A percentile compares a stretch with the other conserved stretches of the same genome.
These are phyloP conservation scores for Naegleria gruberi DNA, from an alignment of 208 protist genomes.

Conservation along the genomic window DNA sequence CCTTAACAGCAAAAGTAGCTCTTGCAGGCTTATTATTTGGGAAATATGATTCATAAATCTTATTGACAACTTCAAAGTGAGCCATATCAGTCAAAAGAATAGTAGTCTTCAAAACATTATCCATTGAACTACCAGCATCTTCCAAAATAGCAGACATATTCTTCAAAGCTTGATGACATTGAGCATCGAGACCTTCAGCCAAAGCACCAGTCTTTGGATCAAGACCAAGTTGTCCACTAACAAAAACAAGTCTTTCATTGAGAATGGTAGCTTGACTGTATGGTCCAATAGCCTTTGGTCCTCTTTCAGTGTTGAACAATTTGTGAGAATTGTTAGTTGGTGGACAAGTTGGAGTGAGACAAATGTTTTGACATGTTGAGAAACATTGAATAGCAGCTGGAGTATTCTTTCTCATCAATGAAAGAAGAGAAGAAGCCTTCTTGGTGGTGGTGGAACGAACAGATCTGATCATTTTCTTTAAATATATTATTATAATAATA, in stretches of 20 bases:
- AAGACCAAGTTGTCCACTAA: slow-evolving; percentile 6
- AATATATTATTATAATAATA: too few relatives aligned
- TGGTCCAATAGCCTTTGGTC: not conserved
- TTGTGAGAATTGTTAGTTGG: not conserved
- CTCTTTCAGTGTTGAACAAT: not conserved
- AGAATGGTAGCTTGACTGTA: not conserved
- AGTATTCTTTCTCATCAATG: not conserved
- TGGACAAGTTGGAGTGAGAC: not conserved
- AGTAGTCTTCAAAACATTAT: slow-evolving; percentile 49
- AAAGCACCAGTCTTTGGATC: not conserved
- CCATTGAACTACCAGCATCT: slow-evolving; percentile 25
- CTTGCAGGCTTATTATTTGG: slow-evolving; percentile 36
- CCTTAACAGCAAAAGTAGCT: slow-evolving; percentile 44
- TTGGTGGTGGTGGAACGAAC: too few relatives aligned
- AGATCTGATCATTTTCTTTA: too few relatives aligned
- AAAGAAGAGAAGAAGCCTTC: not conserved
- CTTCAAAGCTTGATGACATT: slow-evolving; percentile 28
- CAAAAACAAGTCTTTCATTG: not conserved
- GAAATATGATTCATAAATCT: slow-evolving; percentile 50
- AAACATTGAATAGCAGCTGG: not conserved
- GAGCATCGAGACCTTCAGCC: not conserved
- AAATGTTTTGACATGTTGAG: not conserved
- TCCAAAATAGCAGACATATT: slow-evolving; percentile 46
- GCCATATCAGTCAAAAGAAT: slow-evolving; percentile 51
- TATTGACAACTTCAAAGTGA: slow-evolving; percentile 51